phyloP scores from a whole-genome alignment of 2,329 filamentous ascomycete genomes.

The Phyllosticta paracitricarpa region DNA sequence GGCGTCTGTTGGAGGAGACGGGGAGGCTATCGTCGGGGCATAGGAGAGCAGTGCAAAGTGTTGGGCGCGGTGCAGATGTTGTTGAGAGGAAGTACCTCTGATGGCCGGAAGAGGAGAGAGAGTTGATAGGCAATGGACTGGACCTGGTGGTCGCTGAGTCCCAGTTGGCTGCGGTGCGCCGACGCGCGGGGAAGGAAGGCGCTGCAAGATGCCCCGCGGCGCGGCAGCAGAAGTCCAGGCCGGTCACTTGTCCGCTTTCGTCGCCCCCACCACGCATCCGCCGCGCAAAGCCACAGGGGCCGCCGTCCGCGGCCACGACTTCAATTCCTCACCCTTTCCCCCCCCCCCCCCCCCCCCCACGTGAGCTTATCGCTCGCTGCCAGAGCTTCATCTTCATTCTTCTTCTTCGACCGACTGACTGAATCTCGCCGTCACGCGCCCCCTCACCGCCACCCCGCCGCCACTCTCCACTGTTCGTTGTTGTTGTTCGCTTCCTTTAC shows the following conservation, averaged over 20 bases:
- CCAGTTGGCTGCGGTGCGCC: slow-evolving; percentile 2
- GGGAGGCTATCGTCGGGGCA: background rate
- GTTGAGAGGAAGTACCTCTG: slow-evolving; percentile 9
- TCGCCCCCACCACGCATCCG: background rate
- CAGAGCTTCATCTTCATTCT: background rate
- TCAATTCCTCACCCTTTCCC: too few relatives aligned
- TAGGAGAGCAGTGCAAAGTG: background rate
- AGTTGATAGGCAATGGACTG: background rate
- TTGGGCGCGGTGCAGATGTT: slow-evolving; percentile 5
- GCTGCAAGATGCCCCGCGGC: background rate
- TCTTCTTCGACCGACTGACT: background rate
- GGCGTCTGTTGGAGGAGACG: slow-evolving; percentile 1
- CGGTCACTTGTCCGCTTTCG: background rate
- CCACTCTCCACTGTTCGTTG: background rate
- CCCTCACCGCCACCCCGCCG: slow-evolving; percentile 2
- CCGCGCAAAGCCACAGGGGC: too few relatives aligned
- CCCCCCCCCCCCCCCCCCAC: background rate
- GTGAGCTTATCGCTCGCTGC: background rate
- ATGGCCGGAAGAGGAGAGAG: background rate
- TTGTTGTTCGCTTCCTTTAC: background rate
- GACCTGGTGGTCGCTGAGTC: background rate
- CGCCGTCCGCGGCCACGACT: too few relatives aligned
- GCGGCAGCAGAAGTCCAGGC: background rate
- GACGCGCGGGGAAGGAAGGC: slow-evolving; percentile 1
- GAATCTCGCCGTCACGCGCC: slow-evolving; percentile 1